Conservation (phyloP, 345 rosid species). For the Dipteronia dyeriana region DNA sequence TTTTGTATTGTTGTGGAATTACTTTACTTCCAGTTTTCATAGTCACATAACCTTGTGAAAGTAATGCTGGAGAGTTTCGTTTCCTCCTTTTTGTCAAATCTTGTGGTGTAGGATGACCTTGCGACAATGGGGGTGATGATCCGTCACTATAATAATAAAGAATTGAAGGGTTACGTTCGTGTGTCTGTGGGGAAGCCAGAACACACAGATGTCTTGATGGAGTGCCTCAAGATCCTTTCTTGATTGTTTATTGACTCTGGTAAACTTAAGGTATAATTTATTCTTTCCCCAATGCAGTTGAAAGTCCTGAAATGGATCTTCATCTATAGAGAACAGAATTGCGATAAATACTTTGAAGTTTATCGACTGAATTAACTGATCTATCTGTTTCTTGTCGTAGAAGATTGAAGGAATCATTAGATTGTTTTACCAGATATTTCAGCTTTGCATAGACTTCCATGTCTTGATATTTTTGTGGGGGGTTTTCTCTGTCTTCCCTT, state of each 20-base stretch:
- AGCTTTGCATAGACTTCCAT: neutral
- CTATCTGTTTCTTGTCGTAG: neutral
- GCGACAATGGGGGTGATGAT: slow-evolving; percentile 88
- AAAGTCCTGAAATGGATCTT: neutral
- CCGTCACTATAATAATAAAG: slow-evolving; percentile 85
- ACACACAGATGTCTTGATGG: slow-evolving; percentile 71
- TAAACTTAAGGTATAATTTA: neutral
- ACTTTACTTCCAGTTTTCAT: neutral
- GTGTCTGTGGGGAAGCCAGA: slow-evolving; percentile 86
- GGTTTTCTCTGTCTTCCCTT: neutral
- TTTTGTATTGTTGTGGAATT: neutral
- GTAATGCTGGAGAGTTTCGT: neutral
- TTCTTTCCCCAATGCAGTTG: neutral
- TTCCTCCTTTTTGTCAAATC: neutral
- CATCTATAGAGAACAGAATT: neutral
- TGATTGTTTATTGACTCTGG: slow-evolving; percentile 21
- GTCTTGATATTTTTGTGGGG: neutral
- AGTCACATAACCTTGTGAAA: neutral
- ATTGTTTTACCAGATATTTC: neutral
- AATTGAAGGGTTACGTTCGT: slow-evolving; percentile 75
- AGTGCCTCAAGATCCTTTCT: slow-evolving; percentile 47
- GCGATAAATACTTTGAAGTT: neutral
- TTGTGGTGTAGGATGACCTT: slow-evolving; percentile 70
- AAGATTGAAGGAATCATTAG: neutral
- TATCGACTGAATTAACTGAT: neutral